Percentiles rank a stretch among this genome's conserved stretches.
These are phyloP conservation scores for Tolypocladium amazonense DNA, from an alignment of 2,329 filamentous ascomycete genomes.

Conservation along the genomic window DNA sequence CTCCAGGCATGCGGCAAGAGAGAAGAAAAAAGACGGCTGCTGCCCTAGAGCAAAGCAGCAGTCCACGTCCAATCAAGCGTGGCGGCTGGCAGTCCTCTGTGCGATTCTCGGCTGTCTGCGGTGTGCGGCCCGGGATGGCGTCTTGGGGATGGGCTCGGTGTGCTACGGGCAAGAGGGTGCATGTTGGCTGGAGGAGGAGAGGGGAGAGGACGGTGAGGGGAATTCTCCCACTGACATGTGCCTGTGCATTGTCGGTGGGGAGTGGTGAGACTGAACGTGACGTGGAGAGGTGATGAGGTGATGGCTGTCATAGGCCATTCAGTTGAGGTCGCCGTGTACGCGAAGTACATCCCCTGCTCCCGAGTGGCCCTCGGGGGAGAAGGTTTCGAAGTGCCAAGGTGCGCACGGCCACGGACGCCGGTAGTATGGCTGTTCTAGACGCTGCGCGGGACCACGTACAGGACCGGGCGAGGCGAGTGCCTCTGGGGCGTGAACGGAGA, in stretches of 20 bases:
- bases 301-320: neutral
- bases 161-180: neutral
- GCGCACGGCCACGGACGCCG: neutral
- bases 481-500: neutral
- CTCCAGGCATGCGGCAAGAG: neutral
- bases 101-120: neutral
- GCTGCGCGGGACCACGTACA: no score
- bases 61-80: neutral
- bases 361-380: neutral
- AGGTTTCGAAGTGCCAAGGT: neutral
- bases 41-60: neutral
- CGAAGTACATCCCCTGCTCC: neutral
- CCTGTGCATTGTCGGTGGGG: neutral
- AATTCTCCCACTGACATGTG: neutral
- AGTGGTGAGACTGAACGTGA: neutral
- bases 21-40: neutral
- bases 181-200: neutral
- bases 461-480: no score
- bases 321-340: neutral
- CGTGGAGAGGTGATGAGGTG: neutral
- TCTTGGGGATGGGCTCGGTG: neutral
- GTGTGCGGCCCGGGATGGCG: neutral
- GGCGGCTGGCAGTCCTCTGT: neutral
- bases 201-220: neutral
- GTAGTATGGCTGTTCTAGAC: neutral